A percentile compares a stretch with the other conserved stretches of the same genome.
Conservation (phyloP, 352 stramenopile species). For the Phytophthora pluvialis region DNA sequence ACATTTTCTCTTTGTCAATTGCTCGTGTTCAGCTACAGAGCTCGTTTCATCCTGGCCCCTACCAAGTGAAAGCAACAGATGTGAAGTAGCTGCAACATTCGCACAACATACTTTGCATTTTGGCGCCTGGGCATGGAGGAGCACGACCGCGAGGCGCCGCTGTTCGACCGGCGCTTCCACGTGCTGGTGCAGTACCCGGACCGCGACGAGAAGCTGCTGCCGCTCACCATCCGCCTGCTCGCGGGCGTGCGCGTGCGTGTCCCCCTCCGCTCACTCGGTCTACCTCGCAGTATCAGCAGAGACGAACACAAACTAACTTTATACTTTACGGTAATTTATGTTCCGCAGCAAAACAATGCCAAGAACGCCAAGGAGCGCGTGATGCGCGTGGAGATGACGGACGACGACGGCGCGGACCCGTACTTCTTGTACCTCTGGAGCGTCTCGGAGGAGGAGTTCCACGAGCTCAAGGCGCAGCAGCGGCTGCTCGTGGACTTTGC, state of each 20-base stretch:
- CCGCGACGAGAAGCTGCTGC: constrained; percentile 78
- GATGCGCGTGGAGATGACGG: constrained; percentile 94
- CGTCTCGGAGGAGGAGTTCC: constrained; percentile 95
- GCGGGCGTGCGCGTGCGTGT: constrained; percentile 71
- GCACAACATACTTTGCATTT: neutral
- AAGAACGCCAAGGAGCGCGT: constrained; percentile 90
- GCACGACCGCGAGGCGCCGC: constrained; percentile 76
- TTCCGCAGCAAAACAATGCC: constrained; percentile 62
- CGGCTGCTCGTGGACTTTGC: constrained; percentile 93
- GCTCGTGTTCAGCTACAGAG: too few relatives aligned
- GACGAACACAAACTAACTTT: neutral
- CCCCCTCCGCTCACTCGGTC: neutral
- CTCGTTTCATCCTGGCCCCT: too few relatives aligned
- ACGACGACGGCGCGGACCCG: constrained; percentile 90
- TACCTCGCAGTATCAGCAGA: neutral
- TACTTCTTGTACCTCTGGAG: constrained; percentile 94
- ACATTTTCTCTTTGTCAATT: neutral
- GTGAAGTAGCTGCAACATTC: too few relatives aligned
- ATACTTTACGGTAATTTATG: constrained; percentile 4
- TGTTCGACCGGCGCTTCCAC: constrained; percentile 86
- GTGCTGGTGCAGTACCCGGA: constrained; percentile 85
- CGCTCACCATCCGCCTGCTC: constrained; percentile 80
- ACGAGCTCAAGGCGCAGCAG: constrained; percentile 94
- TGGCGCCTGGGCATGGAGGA: constrained; percentile 70
- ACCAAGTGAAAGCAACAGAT: too few relatives aligned